Base-by-base conservation (phyloP, 306 rosid genomes). In the Vigna hirtella region DNA sequence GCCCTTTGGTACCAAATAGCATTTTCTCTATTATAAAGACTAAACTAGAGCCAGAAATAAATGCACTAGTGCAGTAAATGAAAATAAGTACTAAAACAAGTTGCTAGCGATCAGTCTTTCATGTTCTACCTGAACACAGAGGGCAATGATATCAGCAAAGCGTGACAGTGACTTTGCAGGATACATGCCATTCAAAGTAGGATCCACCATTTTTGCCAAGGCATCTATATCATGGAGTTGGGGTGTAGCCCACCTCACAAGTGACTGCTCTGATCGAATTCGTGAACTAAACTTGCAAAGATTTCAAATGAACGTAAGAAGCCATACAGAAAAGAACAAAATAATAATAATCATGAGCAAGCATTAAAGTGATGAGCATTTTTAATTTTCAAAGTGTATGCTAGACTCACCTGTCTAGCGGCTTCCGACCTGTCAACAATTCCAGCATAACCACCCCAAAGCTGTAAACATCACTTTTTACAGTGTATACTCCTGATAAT, bases 171-270 rank as follows among this genome's bases (percentile, higher is more conserved):
- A 96, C 79, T 96, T 96, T 0, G 98, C 98, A 52, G 99, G 98
- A 83, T 96, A 96, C 93, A 96, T 93, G 83, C 99, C 98, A 32
- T 91, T 85, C 69, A 96, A 78, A 58, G 94, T 64, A 81, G 97
- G 96, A 84, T 96, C 99, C 43, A 96, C 99, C 99, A 96, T 93
- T 87, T 91, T 96, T 18, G 97, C 93, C 75, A 96, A 86, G 70
- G 99, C 94, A 61, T 96, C 99, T 65, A 96, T 91, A 70, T 96
- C 98, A 68, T 96, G 98, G 68, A 96, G 98, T 80, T 96, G 99
- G 13, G 99, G 99, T 15, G 98, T 91, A 34, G 99, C 99, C 99
- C 99, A 96, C 74, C 99, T 90, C 70, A 96, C 99, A 47, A 96
- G 98, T 20, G 98, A 96, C 57, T 93, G 98, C 77, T 96, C 99